Evolutionary conservation across 2,329 filamentous ascomycete genomes (phyloP).

Genomic region (Penicillium sp.): DNA sequence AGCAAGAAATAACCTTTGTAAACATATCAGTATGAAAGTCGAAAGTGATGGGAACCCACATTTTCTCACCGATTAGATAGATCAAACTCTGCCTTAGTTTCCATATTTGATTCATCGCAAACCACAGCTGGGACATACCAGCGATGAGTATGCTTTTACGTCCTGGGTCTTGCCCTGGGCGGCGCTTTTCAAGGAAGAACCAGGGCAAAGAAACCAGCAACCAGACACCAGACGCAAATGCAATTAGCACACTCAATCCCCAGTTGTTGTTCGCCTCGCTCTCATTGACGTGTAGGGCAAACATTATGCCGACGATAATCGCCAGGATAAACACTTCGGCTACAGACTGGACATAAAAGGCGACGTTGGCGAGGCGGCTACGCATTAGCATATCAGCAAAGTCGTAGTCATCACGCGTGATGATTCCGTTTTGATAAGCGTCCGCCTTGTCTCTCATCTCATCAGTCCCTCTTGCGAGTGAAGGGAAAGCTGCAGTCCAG

Average conservation of each 20-base stretch:
- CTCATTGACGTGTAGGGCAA: constrained; percentile 59
- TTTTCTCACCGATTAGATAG: constrained; percentile 56
- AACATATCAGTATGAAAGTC: background rate
- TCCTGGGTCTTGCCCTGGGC: constrained; percentile 57
- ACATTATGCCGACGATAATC: constrained; percentile 63
- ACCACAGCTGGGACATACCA: constrained; percentile 61
- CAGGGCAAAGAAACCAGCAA: constrained; percentile 63
- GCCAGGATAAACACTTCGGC: constrained; percentile 63
- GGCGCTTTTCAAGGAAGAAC: constrained; percentile 64
- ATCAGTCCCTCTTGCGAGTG: constrained; percentile 48
- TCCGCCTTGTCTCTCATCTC: constrained; percentile 52
- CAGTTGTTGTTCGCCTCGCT: constrained; percentile 63
- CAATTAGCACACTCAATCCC: constrained; percentile 64
- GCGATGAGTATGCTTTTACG: constrained; percentile 52
- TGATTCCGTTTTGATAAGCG: constrained; percentile 51
- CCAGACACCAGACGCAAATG: constrained; percentile 65
- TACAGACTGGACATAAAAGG: constrained; percentile 63
- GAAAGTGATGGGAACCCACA: background rate
- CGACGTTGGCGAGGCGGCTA: constrained; percentile 61
- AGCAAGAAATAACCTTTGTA: constrained; percentile 60
- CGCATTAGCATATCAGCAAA: constrained; percentile 61
- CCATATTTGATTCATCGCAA: constrained; percentile 61
- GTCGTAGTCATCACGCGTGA: constrained; percentile 61
- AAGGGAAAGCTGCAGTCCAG: constrained; percentile 66
- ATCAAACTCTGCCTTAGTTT: constrained; percentile 63